phyloP scores from a whole-genome alignment of 2,329 filamentous ascomycete species.

The Stenocarpella maydis region DNA sequence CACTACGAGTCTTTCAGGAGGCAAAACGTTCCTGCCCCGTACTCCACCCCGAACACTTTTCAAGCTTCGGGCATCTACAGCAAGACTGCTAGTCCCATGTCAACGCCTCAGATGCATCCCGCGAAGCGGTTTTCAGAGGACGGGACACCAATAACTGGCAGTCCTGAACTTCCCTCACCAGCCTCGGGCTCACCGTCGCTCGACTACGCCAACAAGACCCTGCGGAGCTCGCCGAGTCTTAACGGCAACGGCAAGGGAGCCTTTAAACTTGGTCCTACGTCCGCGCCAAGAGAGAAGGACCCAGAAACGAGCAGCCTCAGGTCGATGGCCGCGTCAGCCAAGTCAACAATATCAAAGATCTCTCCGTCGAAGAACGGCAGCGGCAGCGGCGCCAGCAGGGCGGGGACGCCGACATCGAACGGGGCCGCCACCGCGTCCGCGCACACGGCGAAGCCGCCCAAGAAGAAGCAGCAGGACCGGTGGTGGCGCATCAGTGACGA shows the following conservation, averaged over 20 bases:
- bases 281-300: constrained; percentile 45
- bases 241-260: constrained; percentile 17
- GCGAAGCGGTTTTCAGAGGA: constrained; percentile 40
- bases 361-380: constrained; percentile 48
- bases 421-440: constrained; percentile 38
- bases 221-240: constrained; percentile 18
- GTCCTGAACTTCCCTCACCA: constrained; percentile 54
- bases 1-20: constrained; percentile 97
- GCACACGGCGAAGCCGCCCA: constrained; percentile 41
- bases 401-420: constrained; percentile 30
- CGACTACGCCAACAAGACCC: constrained; percentile 28
- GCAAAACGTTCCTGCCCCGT: constrained; percentile 81
- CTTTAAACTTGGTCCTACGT: constrained; percentile 34
- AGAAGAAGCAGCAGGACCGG: constrained; percentile 69
- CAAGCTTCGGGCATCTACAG: constrained; percentile 79
- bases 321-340: constrained; percentile 65
- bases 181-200: constrained; percentile 36
- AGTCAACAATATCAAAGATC: constrained; percentile 60
- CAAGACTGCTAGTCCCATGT: constrained; percentile 61
- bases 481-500: constrained; percentile 99
- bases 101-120: constrained; percentile 54
- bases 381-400: constrained; percentile 42
- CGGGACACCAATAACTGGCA: constrained; percentile 55
- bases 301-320: constrained; percentile 61
- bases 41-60: constrained; percentile 82